These are phyloP conservation scores for Nemania serpens DNA, from an alignment of 2,329 filamentous ascomycete genomes.

Conservation along the genomic window DNA sequence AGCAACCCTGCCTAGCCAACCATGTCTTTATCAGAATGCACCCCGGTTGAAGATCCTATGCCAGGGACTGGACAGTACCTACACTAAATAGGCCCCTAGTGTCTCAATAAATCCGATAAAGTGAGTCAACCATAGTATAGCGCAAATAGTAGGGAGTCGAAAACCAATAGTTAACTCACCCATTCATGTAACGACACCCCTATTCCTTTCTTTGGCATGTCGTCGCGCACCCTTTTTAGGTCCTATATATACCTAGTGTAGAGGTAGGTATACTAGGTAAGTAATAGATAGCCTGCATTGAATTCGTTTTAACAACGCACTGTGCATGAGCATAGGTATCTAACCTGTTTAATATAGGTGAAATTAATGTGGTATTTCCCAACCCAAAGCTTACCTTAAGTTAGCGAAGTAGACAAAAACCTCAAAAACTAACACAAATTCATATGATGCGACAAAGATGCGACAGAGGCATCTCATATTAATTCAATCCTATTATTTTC, in stretches of 20 bases:
- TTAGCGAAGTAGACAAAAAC: background rate
- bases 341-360: too few relatives aligned
- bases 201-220: background rate
- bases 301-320: background rate
- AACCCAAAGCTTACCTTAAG: background rate
- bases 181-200: too few relatives aligned
- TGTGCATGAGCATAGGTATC: background rate
- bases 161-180: too few relatives aligned
- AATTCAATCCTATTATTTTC: background rate
- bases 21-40: constrained; percentile 5
- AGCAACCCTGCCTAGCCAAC: constrained; percentile 1
- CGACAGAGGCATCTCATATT: background rate
- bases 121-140: background rate
- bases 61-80: background rate
- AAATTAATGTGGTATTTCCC: background rate
- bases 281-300: background rate
- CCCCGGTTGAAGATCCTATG: background rate
- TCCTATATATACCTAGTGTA: background rate
- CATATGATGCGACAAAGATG: background rate
- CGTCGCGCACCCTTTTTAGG: background rate
- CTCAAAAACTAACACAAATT: too few relatives aligned
- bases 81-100: background rate
- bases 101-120: background rate
- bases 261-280: too few relatives aligned
- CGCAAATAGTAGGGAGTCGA: background rate